phyloP scores from a whole-genome alignment of 768 basidiomycete species.

The Boletellus ananiceps region DNA sequence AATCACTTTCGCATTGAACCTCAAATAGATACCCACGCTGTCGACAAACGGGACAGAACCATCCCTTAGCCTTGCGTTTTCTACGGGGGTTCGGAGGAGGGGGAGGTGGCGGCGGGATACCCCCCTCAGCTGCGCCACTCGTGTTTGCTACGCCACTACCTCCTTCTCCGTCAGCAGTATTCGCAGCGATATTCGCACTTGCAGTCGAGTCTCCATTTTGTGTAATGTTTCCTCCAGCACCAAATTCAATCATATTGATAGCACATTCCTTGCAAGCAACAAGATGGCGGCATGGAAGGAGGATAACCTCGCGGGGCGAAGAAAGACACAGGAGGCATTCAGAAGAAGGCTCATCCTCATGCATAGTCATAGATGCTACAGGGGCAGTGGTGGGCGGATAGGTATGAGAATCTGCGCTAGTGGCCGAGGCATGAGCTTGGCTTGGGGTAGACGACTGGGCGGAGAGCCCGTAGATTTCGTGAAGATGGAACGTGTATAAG shows the following conservation, averaged over 20 bases:
- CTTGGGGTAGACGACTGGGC: slow-evolving; percentile 42
- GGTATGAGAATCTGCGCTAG: slow-evolving; percentile 37
- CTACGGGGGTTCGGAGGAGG: slow-evolving; percentile 48
- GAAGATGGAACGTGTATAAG: slow-evolving; percentile 88
- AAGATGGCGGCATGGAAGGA: slow-evolving; percentile 89
- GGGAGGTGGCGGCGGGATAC: slow-evolving; percentile 21
- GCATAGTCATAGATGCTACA: slow-evolving; percentile 24
- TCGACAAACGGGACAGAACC: slow-evolving; percentile 95
- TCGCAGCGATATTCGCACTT: slow-evolving; percentile 24
- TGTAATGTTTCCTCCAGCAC: slow-evolving; percentile 84
- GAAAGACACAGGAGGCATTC: slow-evolving; percentile 92
- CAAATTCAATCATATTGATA: slow-evolving; percentile 96
- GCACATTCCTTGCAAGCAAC: slow-evolving; percentile 96
- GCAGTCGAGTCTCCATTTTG: slow-evolving; percentile 43
- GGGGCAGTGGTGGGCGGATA: slow-evolving; percentile 39
- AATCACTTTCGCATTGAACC: neutral
- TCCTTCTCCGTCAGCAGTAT: slow-evolving; percentile 22
- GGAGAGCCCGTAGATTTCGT: slow-evolving; percentile 91
- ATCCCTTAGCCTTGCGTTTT: slow-evolving; percentile 93
- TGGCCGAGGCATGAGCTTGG: slow-evolving; percentile 36
- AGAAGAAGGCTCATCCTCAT: slow-evolving; percentile 69
- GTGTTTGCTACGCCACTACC: slow-evolving; percentile 14
- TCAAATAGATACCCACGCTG: slow-evolving; percentile 63
- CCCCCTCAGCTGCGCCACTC: slow-evolving; percentile 23
- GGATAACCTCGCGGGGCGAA: slow-evolving; percentile 84